These are phyloP conservation scores for Schizosaccharomyces cryophilus DNA, from an alignment of 805 yeast genomes.

Conservation along the genomic window DNA sequence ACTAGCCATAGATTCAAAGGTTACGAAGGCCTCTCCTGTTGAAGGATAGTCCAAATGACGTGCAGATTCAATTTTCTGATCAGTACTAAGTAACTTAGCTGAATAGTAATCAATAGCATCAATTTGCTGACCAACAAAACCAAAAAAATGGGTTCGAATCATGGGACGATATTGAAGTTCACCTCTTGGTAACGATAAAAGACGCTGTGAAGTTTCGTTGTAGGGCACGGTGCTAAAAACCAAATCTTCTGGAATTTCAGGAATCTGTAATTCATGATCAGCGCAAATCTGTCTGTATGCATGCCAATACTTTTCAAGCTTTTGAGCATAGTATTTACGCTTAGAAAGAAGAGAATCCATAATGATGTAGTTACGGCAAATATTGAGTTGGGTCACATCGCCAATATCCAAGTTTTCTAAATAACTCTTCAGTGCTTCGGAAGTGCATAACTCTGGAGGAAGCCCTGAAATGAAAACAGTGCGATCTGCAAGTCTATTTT, in stretches of 20 bases:
- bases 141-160: constrained; percentile 33
- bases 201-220: neutral
- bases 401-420: constrained; percentile 63
- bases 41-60: constrained; percentile 49
- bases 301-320: neutral
- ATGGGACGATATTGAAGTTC: constrained; percentile 27
- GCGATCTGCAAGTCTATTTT: constrained; percentile 70
- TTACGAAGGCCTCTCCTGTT: constrained; percentile 76
- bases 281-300: neutral
- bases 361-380: constrained; percentile 70
- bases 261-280: neutral
- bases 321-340: neutral
- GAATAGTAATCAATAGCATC: constrained; percentile 68
- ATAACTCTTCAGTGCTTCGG: constrained; percentile 42
- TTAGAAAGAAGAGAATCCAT: constrained; percentile 27
- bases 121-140: constrained; percentile 39
- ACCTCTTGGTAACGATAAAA: neutral
- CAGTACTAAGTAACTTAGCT: constrained; percentile 40
- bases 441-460: constrained; percentile 57
- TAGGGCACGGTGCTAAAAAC: neutral
- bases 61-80: constrained; percentile 40
- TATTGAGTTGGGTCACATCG: constrained; percentile 45
- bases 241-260: neutral
- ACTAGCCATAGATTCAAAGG: constrained; percentile 83
- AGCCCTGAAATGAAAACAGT: constrained; percentile 73